Evolutionary conservation across 1,139 yeast species (phyloP).

Genomic region (Pichia sp.): DNA sequence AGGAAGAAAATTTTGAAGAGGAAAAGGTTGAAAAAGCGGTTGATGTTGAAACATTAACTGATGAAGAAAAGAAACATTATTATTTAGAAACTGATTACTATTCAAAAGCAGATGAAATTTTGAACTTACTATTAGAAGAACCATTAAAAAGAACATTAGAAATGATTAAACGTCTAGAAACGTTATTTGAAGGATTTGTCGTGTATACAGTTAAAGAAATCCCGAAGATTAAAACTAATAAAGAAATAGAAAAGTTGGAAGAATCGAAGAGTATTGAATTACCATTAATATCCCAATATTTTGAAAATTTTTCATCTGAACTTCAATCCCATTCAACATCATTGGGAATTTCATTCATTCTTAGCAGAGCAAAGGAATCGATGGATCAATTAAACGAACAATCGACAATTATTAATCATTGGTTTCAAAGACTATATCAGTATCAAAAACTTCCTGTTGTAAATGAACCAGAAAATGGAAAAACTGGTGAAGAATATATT

Average conservation of each 20-base stretch:
- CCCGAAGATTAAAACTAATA: slow-evolving; percentile 4
- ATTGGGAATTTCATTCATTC: slow-evolving; percentile 12
- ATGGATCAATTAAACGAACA: slow-evolving; percentile 48
- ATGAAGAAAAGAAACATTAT: slow-evolving; percentile 17
- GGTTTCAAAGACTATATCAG: slow-evolving; percentile 43
- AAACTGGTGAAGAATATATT: slow-evolving; percentile 72
- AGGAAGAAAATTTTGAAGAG: slow-evolving; percentile 29
- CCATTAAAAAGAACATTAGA: slow-evolving; percentile 25
- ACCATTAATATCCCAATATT: slow-evolving; percentile 3
- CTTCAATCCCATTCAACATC: slow-evolving; percentile 16
- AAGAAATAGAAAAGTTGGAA: neutral
- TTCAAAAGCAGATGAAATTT: slow-evolving; percentile 25
- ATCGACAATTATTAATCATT: slow-evolving; percentile 46
- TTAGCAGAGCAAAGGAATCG: slow-evolving; percentile 22
- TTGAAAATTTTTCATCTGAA: neutral
- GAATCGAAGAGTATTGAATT: neutral
- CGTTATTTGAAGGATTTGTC: slow-evolving; percentile 9
- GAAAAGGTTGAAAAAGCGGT: slow-evolving; percentile 7
- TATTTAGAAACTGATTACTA: slow-evolving; percentile 26
- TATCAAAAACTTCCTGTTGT: slow-evolving; percentile 41
- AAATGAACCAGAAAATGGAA: slow-evolving; percentile 32
- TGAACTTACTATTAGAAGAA: slow-evolving; percentile 25
- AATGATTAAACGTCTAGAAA: slow-evolving; percentile 18
- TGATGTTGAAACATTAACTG: slow-evolving; percentile 18
- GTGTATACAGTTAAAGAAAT: slow-evolving; percentile 7